Percentiles rank a stretch among this genome's conserved stretches.
phyloP scores from a whole-genome alignment of 2,329 filamentous ascomycete genomes.

The Xylaria digitata region DNA sequence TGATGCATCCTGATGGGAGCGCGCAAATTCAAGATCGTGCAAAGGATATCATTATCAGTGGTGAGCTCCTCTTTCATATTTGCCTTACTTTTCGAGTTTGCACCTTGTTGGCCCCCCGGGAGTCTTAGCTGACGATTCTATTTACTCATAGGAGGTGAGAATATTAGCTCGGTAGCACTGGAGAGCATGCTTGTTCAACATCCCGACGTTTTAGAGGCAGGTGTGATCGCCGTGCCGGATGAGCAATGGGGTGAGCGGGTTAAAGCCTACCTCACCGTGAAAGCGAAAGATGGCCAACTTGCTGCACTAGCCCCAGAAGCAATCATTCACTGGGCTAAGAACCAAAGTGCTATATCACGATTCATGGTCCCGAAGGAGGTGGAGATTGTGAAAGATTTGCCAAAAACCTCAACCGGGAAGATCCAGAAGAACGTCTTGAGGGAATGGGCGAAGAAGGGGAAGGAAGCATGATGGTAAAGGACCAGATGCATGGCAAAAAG shows the following conservation, averaged over 20 bases:
- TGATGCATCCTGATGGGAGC: slow-evolving; percentile 91
- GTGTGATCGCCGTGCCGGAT: slow-evolving; percentile 87
- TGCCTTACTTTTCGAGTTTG: neutral
- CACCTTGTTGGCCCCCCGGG: neutral
- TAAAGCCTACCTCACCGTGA: slow-evolving; percentile 90
- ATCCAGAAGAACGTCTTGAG: slow-evolving; percentile 93
- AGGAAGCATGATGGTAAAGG: slow-evolving; percentile 9
- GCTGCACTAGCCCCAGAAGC: slow-evolving; percentile 70
- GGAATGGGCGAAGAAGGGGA: slow-evolving; percentile 76
- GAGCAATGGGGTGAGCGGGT: slow-evolving; percentile 96
- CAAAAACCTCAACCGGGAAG: slow-evolving; percentile 98
- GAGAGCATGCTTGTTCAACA: slow-evolving; percentile 91
- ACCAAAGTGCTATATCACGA: slow-evolving; percentile 81
- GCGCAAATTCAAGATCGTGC: slow-evolving; percentile 92
- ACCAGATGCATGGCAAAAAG: neutral
- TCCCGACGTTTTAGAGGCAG: slow-evolving; percentile 88
- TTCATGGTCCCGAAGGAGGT: slow-evolving; percentile 86
- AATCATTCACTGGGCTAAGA: slow-evolving; percentile 87
- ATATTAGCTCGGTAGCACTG: slow-evolving; percentile 93
- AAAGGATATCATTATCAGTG: slow-evolving; percentile 98
- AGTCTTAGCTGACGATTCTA: slow-evolving; percentile 6
- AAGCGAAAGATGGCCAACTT: slow-evolving; percentile 62
- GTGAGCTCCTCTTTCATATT: slow-evolving; percentile 59
- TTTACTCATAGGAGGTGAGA: slow-evolving; percentile 79
- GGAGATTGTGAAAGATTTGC: slow-evolving; percentile 86